Evolutionary conservation across 1,284 basidiomycete genomes (phyloP).

Genomic region (Meira miltonrushii): DNA sequence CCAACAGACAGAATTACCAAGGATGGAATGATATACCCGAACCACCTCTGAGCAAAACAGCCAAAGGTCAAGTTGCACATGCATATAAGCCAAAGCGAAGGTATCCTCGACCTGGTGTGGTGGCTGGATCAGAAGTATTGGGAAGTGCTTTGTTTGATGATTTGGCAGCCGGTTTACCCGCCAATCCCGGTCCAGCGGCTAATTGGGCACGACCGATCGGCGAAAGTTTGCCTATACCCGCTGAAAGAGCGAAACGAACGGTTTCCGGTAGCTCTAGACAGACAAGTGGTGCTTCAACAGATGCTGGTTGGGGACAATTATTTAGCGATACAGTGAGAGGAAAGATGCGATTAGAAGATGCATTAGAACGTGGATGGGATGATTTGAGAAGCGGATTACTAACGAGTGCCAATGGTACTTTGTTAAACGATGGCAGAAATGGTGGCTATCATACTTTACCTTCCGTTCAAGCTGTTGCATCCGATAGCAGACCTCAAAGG

Average conservation of each 20-base stretch:
- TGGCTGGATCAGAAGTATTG: neutral
- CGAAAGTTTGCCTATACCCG: conserved; percentile 32
- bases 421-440: neutral
- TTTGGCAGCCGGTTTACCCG: conserved; percentile 36
- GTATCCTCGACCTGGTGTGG: neutral
- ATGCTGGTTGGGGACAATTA: conserved; percentile 11
- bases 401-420: neutral
- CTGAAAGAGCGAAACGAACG: conserved; percentile 3
- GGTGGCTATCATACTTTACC: too few species aligned
- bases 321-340: conserved; percentile 14
- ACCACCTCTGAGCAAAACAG: conserved; percentile 12
- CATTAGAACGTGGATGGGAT: conserved; percentile 15
- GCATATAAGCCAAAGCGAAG: conserved; percentile 23
- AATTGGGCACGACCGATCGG: conserved; percentile 49
- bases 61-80: conserved; percentile 28
- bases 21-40: conserved; percentile 43
- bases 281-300: neutral
- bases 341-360: conserved; percentile 18
- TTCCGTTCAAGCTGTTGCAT: too few species aligned
- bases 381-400: conserved; percentile 12
- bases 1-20: conserved; percentile 10
- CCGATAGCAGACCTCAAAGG: neutral
- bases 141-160: conserved; percentile 25
- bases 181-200: conserved; percentile 43
- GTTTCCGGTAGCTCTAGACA: neutral